These are phyloP conservation scores for Naumovozyma castellii DNA, from an alignment of 805 yeast species.

Conservation along the genomic window DNA sequence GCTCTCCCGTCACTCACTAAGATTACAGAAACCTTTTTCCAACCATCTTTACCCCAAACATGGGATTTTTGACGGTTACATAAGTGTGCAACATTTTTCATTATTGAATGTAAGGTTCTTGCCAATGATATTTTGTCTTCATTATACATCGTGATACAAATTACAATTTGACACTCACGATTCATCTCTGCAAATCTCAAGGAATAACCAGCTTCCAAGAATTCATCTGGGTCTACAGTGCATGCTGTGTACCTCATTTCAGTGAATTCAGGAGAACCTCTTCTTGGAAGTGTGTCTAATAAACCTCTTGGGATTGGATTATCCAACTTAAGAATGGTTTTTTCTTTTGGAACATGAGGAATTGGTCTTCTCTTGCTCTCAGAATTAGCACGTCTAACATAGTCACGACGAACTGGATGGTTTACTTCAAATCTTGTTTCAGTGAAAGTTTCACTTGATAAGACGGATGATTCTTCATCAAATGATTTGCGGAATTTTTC, in stretches of 20 bases:
- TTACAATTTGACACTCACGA: conserved; percentile 84
- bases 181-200: conserved; percentile 77
- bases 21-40: conserved; percentile 92
- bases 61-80: conserved; percentile 72
- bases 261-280: conserved; percentile 86
- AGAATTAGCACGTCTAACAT: conserved; percentile 49
- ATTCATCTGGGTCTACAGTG: conserved; percentile 86
- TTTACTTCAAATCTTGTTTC: conserved; percentile 31
- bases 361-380: conserved; percentile 56
- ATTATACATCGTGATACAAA: conserved; percentile 95
- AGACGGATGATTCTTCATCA: conserved; percentile 30
- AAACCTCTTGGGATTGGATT: conserved; percentile 91
- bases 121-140: conserved; percentile 87
- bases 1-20: conserved; percentile 92
- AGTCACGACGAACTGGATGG: conserved; percentile 28
- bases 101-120: conserved; percentile 88
- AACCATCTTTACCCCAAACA: conserved; percentile 92
- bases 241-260: conserved; percentile 97
- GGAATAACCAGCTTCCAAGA: conserved; percentile 69
- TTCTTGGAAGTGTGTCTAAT: conserved; percentile 71
- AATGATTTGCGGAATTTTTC: conserved; percentile 47
- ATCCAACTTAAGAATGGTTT: conserved; percentile 59
- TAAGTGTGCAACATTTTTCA: conserved; percentile 83
- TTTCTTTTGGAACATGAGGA: conserved; percentile 36
- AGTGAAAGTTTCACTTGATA: conserved; percentile 27